phyloP scores from a whole-genome alignment of 306 rosid genomes.

The Citrullus colocynthis region DNA sequence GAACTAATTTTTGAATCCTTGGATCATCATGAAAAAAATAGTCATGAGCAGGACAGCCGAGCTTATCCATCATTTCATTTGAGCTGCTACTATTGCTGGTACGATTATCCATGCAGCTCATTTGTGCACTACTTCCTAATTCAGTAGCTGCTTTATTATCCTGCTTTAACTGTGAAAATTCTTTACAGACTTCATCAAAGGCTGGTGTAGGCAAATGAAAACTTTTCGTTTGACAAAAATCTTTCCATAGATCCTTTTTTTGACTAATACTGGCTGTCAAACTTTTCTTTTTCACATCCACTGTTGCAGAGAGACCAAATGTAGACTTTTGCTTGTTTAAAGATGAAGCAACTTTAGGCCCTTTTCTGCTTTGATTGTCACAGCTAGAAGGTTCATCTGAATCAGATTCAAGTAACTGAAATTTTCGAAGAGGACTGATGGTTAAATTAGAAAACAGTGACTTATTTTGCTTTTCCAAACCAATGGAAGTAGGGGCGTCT shows the following conservation, averaged over 20 bases:
- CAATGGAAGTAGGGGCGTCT: slow-evolving; percentile 24
- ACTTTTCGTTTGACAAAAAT: slow-evolving; percentile 36
- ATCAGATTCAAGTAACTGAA: slow-evolving; percentile 69
- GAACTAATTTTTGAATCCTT: slow-evolving; percentile 50
- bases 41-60: slow-evolving; percentile 48
- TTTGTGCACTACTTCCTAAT: slow-evolving; percentile 7
- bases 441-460: slow-evolving; percentile 41
- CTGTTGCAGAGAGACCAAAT: slow-evolving; percentile 4
- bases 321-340: slow-evolving; percentile 14
- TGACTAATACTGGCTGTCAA: slow-evolving; percentile 2
- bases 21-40: slow-evolving; percentile 67
- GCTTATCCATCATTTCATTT: slow-evolving; percentile 26
- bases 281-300: slow-evolving; percentile 18
- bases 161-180: slow-evolving; percentile 37
- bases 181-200: slow-evolving; percentile 59
- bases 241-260: slow-evolving; percentile 52
- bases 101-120: not conserved
- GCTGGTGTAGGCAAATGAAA: slow-evolving; percentile 64
- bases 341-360: slow-evolving; percentile 5
- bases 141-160: slow-evolving; percentile 15
- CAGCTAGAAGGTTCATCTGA: slow-evolving; percentile 37
- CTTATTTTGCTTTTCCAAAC: slow-evolving; percentile 23
- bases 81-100: slow-evolving; percentile 18
- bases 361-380: slow-evolving; percentile 16
- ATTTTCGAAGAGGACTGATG: slow-evolving; percentile 68